Evolutionary conservation across 768 basidiomycete species (phyloP).

Genomic region (Leccinum subgranulosum): DNA sequence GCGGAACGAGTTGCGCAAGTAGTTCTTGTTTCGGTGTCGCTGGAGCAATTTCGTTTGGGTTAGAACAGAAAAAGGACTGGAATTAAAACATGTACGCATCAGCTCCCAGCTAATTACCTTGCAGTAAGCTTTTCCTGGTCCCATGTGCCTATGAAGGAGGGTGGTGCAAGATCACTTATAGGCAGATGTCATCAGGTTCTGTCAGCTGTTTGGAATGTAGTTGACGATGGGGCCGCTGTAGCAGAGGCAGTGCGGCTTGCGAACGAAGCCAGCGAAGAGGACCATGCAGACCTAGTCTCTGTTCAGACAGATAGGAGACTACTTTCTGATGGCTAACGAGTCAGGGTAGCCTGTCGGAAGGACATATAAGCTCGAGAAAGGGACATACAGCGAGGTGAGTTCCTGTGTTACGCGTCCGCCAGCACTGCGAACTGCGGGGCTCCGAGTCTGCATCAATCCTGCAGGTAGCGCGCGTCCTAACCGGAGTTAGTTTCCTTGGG

Average conservation of each 20-base stretch:
- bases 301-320: slow-evolving; percentile 63
- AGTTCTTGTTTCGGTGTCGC: slow-evolving; percentile 57
- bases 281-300: slow-evolving; percentile 67
- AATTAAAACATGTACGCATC: slow-evolving; percentile 41
- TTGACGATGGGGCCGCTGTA: slow-evolving; percentile 47
- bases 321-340: slow-evolving; percentile 45
- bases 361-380: too few relatives aligned
- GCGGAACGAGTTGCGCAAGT: slow-evolving; percentile 57
- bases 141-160: slow-evolving; percentile 70
- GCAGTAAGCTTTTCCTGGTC: slow-evolving; percentile 53
- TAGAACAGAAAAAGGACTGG: not conserved
- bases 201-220: slow-evolving; percentile 72
- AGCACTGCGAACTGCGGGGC: too few relatives aligned
- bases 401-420: too few relatives aligned
- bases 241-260: too few relatives aligned
- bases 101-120: slow-evolving; percentile 68
- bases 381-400: too few relatives aligned
- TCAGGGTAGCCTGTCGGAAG: too few relatives aligned
- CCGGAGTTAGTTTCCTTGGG: slow-evolving; percentile 38
- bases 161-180: slow-evolving; percentile 62
- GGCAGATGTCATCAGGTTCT: slow-evolving; percentile 65
- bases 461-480: slow-evolving; percentile 36
- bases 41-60: slow-evolving; percentile 21
- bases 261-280: slow-evolving; percentile 36
- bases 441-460: not conserved